Conservation (phyloP, 139 green algal species). For the Chlamydomonas urium region DNA sequence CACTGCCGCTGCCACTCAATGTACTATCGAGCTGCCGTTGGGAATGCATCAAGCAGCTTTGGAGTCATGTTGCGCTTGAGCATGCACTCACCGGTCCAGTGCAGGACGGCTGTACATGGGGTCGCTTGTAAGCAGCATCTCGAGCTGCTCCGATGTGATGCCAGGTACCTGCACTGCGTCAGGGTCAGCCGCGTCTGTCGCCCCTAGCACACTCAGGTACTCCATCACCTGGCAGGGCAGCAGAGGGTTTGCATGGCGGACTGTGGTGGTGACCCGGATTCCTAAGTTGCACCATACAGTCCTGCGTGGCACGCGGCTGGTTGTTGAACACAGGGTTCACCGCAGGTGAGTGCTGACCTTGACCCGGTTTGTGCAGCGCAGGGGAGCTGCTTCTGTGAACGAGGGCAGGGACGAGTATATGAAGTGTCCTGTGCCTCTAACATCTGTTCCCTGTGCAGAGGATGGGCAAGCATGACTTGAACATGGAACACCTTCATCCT, state of each 20-base stretch:
- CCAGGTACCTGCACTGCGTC: neutral
- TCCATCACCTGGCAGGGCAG: slow-evolving; percentile 32
- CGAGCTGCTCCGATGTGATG: slow-evolving; percentile 17
- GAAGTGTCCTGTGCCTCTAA: slow-evolving; percentile 50
- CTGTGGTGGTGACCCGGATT: too few species aligned
- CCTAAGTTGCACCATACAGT: too few species aligned
- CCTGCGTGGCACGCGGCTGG: too few species aligned
- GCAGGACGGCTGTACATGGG: slow-evolving; percentile 24
- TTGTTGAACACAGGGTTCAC: too few species aligned
- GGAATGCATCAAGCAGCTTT: too few species aligned
- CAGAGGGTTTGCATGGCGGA: too few species aligned
- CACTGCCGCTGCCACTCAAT: too few species aligned
- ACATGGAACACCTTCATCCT: neutral
- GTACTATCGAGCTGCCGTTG: too few species aligned
- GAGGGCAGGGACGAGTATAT: slow-evolving; percentile 38
- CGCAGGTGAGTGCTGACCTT: slow-evolving; percentile 10
- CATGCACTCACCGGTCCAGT: slow-evolving; percentile 15
- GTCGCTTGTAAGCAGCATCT: slow-evolving; percentile 27
- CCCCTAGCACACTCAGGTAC: slow-evolving; percentile 41
- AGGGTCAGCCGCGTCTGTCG: slow-evolving; percentile 25
- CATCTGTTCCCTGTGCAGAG: slow-evolving; percentile 42
- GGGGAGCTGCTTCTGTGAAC: slow-evolving; percentile 26
- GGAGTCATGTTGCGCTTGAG: too few species aligned
- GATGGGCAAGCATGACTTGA: neutral
- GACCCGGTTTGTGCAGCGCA: slow-evolving; percentile 24